A percentile compares a stretch with the other conserved stretches of the same genome.
phyloP scores from a whole-genome alignment of 2,329 filamentous ascomycete genomes.

The Myotisia sp. region DNA sequence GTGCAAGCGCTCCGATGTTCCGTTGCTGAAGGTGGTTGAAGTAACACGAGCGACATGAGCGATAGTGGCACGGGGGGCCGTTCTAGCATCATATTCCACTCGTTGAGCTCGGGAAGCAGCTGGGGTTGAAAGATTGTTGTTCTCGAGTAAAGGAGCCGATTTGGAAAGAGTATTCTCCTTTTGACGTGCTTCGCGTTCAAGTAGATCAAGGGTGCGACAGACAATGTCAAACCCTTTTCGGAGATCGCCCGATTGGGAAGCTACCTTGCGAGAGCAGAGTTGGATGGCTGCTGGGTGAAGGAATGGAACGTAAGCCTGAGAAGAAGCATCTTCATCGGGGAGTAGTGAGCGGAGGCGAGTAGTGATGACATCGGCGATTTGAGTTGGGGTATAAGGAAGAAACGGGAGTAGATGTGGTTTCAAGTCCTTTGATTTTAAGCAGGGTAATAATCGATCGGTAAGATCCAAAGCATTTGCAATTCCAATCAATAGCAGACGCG shows the following conservation, averaged over 20 bases:
- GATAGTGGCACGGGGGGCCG: slow-evolving; percentile 76
- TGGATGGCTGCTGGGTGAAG: slow-evolving; percentile 88
- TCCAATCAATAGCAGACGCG: slow-evolving; percentile 69
- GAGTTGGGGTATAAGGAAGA: slow-evolving; percentile 73
- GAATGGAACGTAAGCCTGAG: slow-evolving; percentile 59
- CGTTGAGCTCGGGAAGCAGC: slow-evolving; percentile 29
- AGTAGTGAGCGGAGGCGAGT: slow-evolving; percentile 65
- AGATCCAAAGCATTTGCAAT: slow-evolving; percentile 79
- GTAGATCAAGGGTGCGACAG: slow-evolving; percentile 71
- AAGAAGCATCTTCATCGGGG: slow-evolving; percentile 28
- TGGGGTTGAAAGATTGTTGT: slow-evolving; percentile 52
- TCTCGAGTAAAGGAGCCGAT: slow-evolving; percentile 66
- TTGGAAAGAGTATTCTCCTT: slow-evolving; percentile 51
- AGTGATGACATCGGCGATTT: slow-evolving; percentile 78
- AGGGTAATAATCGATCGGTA: slow-evolving; percentile 85
- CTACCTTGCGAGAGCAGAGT: slow-evolving; percentile 86
- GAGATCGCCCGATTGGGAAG: slow-evolving; percentile 83
- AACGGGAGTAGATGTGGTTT: slow-evolving; percentile 85
- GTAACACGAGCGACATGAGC: slow-evolving; percentile 86
- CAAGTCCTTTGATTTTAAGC: slow-evolving; percentile 80
- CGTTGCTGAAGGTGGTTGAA: slow-evolving; percentile 77
- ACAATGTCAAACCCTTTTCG: slow-evolving; percentile 94
- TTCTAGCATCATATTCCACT: slow-evolving; percentile 53
- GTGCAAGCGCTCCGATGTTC: slow-evolving; percentile 68
- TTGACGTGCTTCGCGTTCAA: slow-evolving; percentile 68